A percentile compares a stretch with the other conserved stretches of the same genome.
Evolutionary conservation across 2,329 filamentous ascomycete species (phyloP).

Genomic region (Davidsoniella australis): DNA sequence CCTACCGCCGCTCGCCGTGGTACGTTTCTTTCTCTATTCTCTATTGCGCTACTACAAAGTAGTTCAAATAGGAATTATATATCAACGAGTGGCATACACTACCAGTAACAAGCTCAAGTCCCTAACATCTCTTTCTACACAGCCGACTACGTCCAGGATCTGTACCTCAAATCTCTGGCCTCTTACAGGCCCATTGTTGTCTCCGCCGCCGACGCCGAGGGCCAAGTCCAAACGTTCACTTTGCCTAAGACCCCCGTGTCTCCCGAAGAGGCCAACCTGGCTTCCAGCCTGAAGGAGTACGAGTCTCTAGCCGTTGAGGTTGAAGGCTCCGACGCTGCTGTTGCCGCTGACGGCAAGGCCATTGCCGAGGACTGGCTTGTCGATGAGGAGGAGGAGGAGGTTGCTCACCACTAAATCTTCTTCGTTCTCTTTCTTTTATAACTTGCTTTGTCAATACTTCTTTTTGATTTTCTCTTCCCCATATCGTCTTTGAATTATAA

Average conservation of each 20-base stretch:
- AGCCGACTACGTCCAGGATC: conserved; percentile 96
- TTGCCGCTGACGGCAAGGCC: conserved; percentile 40
- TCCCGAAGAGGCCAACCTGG: conserved; percentile 87
- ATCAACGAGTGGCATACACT: conserved; percentile 16
- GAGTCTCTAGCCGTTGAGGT: conserved; percentile 88
- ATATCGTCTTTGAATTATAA: too few relatives aligned
- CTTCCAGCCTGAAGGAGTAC: conserved; percentile 83
- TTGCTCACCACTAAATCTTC: conserved; percentile 27
- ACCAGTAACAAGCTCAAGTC: neutral
- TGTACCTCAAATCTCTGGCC: conserved; percentile 93
- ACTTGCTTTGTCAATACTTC: too few relatives aligned
- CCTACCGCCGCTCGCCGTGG: conserved; percentile 44
- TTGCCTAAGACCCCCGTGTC: conserved; percentile 67
- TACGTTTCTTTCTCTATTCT: conserved; percentile 24
- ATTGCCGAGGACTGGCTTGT: conserved; percentile 62
- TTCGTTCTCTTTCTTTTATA: too few relatives aligned
- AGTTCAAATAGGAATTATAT: conserved; percentile 7
- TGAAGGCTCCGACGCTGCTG: conserved; percentile 60
- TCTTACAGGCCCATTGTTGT: conserved; percentile 74
- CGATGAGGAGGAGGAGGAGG: conserved; percentile 50
- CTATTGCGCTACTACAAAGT: neutral
- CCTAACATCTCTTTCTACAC: conserved; percentile 13
- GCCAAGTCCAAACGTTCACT: conserved; percentile 77
- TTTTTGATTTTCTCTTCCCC: too few relatives aligned
- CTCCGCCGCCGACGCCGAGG: conserved; percentile 76